Evolutionary conservation across 2,329 filamentous ascomycete species (phyloP).

Genomic region (Fusarium sp.): DNA sequence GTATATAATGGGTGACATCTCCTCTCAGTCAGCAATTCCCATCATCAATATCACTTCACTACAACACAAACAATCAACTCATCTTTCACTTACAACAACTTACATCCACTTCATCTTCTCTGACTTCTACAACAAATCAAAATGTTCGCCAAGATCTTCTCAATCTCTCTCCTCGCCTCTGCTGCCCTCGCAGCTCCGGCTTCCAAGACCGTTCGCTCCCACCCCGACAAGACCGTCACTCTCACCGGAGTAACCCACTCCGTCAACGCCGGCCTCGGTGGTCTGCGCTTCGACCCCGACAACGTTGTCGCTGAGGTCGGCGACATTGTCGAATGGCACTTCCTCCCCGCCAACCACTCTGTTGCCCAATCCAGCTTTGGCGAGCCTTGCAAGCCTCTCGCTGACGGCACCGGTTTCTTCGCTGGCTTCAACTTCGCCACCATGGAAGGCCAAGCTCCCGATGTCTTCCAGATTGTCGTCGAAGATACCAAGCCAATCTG

Average conservation of each 20-base stretch:
- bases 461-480: constrained; percentile 60
- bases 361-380: constrained; percentile 58
- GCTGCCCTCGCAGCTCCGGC: constrained; percentile 50
- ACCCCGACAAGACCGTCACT: constrained; percentile 49
- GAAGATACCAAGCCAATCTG: constrained; percentile 55
- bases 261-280: constrained; percentile 57
- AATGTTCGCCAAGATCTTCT: constrained; percentile 50
- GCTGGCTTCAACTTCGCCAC: constrained; percentile 58
- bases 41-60: constrained; percentile 30
- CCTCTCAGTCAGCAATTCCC: constrained; percentile 18
- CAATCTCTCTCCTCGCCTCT: constrained; percentile 46
- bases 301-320: constrained; percentile 61
- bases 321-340: constrained; percentile 66
- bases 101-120: not conserved
- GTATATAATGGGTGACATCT: constrained; percentile 41
- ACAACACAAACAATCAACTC: constrained; percentile 13
- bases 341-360: constrained; percentile 63
- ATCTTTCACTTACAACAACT: not conserved
- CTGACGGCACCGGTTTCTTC: constrained; percentile 55
- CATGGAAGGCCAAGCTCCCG: constrained; percentile 48
- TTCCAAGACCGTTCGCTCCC: constrained; percentile 41
- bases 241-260: constrained; percentile 58
- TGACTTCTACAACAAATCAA: constrained; percentile 15
- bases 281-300: constrained; percentile 62
- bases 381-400: constrained; percentile 56